phyloP scores from a whole-genome alignment of 192 early-diverging fungal genomes.

The Mortierella alpina region DNA sequence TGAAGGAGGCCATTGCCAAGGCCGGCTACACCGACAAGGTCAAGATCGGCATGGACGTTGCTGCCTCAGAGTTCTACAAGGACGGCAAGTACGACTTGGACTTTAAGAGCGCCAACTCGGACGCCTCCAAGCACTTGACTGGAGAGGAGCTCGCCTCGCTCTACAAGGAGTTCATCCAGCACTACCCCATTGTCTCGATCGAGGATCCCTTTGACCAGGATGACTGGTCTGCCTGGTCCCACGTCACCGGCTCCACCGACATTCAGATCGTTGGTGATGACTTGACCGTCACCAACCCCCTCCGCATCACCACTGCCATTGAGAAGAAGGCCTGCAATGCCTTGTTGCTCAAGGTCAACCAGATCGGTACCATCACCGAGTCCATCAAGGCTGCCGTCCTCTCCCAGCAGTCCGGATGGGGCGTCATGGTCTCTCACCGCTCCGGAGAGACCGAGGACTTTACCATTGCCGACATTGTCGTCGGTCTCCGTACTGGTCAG shows the following conservation, averaged over 20 bases:
- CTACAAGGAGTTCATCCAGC: conserved; percentile 81
- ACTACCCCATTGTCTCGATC: conserved; percentile 95
- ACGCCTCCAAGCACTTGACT: conserved; percentile 75
- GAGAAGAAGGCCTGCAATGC: conserved; percentile 96
- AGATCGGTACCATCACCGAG: conserved; percentile 98
- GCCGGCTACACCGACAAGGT: conserved; percentile 98
- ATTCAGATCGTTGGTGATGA: conserved; percentile 98
- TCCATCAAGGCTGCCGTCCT: conserved; percentile 84
- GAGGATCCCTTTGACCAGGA: conserved; percentile 99
- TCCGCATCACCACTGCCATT: conserved; percentile 88
- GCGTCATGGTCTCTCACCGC: conserved; percentile 99
- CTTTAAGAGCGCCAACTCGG: conserved; percentile 94
- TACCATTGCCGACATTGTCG: conserved; percentile 94
- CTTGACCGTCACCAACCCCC: conserved; percentile 97
- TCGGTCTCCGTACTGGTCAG: conserved; percentile 94
- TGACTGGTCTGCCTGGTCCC: conserved; percentile 93
- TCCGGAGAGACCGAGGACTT: conserved; percentile 99
- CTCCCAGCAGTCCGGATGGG: conserved; percentile 92
- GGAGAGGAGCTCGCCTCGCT: conserved; percentile 86
- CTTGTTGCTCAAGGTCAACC: conserved; percentile 98
- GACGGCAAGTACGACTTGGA: conserved; percentile 98
- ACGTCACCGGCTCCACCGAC: conserved; percentile 70
- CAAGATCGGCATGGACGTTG: conserved; percentile 97
- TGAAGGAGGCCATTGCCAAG: conserved; percentile 88
- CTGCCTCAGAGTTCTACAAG: conserved; percentile 98